Conservation (phyloP, 805 yeast species). For the Hanseniaspora mollemarum region DNA sequence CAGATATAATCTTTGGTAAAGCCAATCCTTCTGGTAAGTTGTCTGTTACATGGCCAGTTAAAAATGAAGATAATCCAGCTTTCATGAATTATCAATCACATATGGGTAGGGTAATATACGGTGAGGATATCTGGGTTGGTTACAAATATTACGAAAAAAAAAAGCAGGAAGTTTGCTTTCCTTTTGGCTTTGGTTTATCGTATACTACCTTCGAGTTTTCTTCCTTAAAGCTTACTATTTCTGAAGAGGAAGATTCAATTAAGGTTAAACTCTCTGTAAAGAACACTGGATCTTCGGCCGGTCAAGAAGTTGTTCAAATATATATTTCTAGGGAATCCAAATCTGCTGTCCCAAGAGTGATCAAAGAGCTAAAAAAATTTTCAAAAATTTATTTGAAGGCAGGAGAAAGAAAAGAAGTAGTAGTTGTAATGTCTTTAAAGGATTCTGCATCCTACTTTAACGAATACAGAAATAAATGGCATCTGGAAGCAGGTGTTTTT, state of each 20-base stretch:
- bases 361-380: slow-evolving; percentile 51
- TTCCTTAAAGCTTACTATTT: slow-evolving; percentile 29
- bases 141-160: slow-evolving; percentile 49
- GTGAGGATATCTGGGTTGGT: slow-evolving; percentile 57
- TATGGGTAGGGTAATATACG: slow-evolving; percentile 45
- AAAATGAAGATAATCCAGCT: slow-evolving; percentile 45
- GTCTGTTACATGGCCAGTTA: slow-evolving; percentile 44
- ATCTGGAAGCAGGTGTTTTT: slow-evolving; percentile 41
- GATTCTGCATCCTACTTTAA: slow-evolving; percentile 47
- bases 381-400: slow-evolving; percentile 38
- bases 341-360: slow-evolving; percentile 37
- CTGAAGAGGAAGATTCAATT: slow-evolving; percentile 23
- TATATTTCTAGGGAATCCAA: slow-evolving; percentile 33
- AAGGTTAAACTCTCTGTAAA: slow-evolving; percentile 34
- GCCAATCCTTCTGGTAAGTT: slow-evolving; percentile 51
- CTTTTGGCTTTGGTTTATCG: slow-evolving; percentile 55
- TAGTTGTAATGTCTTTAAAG: slow-evolving; percentile 34
- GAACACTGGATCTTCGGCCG: slow-evolving; percentile 40
- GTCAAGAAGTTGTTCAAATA: slow-evolving; percentile 47
- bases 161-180: slow-evolving; percentile 39
- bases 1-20: slow-evolving; percentile 51
- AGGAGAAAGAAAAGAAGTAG: slow-evolving; percentile 34
- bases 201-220: slow-evolving; percentile 41
- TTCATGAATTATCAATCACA: slow-evolving; percentile 41
- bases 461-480: slow-evolving; percentile 40